Conservation (phyloP, 2,329 filamentous ascomycete species). For the Penicillium brevicompactum region DNA sequence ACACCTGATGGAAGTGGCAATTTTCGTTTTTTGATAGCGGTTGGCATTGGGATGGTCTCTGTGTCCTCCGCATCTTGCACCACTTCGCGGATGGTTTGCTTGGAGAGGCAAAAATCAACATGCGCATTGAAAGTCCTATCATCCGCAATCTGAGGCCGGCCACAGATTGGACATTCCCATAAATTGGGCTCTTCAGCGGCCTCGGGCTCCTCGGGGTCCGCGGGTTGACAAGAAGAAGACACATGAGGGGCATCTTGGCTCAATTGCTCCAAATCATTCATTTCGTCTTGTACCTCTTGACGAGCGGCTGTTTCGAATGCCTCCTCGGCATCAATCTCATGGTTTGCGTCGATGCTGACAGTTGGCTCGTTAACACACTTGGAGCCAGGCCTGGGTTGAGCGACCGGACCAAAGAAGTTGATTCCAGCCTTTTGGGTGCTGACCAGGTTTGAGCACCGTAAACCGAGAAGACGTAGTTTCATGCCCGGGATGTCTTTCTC, state of each 20-base stretch:
- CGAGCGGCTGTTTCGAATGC: slow-evolving; percentile 65
- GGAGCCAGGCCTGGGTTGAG: slow-evolving; percentile 24
- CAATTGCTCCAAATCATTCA: slow-evolving; percentile 63
- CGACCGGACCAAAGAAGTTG: slow-evolving; percentile 70
- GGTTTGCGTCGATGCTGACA: slow-evolving; percentile 44
- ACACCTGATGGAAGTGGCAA: slow-evolving; percentile 30
- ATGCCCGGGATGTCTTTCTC: slow-evolving; percentile 80
- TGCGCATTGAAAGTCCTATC: slow-evolving; percentile 85
- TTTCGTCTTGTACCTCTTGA: slow-evolving; percentile 61
- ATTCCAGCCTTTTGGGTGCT: slow-evolving; percentile 80
- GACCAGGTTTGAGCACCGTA: slow-evolving; percentile 84
- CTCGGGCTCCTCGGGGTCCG: slow-evolving; percentile 32
- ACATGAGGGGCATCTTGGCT: slow-evolving; percentile 56
- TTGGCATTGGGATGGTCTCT: not conserved
- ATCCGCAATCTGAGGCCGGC: slow-evolving; percentile 71
- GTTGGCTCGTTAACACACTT: slow-evolving; percentile 10
- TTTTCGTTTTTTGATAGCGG: slow-evolving; percentile 32
- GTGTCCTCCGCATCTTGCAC: slow-evolving; percentile 57
- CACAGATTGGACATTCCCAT: slow-evolving; percentile 90
- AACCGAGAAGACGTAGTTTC: slow-evolving; percentile 81
- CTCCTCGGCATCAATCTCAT: slow-evolving; percentile 70
- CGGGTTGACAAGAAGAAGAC: slow-evolving; percentile 8
- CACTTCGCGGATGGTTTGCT: slow-evolving; percentile 80
- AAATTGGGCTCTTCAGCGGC: slow-evolving; percentile 45
- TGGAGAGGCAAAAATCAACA: slow-evolving; percentile 87